Evolutionary conservation across 257 asterid genomes (phyloP).

Genomic region (Cruciata laevipes): DNA sequence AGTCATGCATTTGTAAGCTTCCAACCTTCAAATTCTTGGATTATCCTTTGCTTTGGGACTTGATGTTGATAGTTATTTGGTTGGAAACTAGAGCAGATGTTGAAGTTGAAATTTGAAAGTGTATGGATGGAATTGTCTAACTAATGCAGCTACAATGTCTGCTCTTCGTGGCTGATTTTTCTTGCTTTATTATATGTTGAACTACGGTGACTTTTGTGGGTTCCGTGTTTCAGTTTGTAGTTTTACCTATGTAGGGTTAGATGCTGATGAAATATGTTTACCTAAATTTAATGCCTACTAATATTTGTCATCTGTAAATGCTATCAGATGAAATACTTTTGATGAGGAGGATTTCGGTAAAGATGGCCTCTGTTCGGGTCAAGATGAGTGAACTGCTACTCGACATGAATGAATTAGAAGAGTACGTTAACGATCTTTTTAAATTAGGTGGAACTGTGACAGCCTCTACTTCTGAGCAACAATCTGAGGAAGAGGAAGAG

Average conservation of each 20-base stretch:
- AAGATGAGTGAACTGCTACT: background rate
- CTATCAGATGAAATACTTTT: background rate
- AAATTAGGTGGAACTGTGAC: background rate
- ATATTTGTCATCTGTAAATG: background rate
- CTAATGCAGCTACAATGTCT: too few species aligned
- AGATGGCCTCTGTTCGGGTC: background rate
- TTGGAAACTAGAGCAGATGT: too few species aligned
- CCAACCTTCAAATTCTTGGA: too few species aligned
- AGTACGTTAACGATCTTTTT: too few species aligned
- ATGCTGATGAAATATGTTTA: background rate
- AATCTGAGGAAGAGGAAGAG: too few species aligned
- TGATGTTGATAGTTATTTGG: too few species aligned
- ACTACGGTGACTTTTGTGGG: too few species aligned
- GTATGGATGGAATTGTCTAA: background rate
- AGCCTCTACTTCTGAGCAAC: background rate
- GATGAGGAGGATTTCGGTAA: background rate
- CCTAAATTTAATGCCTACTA: background rate
- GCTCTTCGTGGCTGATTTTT: background rate
- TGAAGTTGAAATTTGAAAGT: too few species aligned
- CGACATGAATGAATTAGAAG: too few species aligned
- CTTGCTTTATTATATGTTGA: background rate
- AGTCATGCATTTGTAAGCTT: too few species aligned
- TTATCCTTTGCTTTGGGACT: too few species aligned
- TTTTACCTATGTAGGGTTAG: too few species aligned
- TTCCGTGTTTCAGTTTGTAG: background rate